Evolutionary conservation across 208 protist genomes (phyloP).

Genomic region (Crithidia expoeki): DNA sequence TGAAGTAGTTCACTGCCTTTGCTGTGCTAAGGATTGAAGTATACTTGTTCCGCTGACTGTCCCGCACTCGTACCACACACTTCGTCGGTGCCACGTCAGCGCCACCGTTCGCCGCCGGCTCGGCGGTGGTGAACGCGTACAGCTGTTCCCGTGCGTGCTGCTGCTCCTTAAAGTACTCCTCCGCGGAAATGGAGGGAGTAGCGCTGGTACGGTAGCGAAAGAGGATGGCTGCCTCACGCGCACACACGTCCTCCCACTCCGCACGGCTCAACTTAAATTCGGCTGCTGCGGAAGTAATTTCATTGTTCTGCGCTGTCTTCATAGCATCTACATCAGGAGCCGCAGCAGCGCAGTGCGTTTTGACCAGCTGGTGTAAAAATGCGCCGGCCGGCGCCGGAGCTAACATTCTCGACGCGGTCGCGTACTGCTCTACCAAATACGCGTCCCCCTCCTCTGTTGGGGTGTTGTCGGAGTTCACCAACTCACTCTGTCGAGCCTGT

Average conservation of each 20-base stretch:
- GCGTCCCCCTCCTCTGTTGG: constrained; percentile 57
- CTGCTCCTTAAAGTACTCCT: constrained; percentile 31
- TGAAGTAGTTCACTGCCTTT: constrained; percentile 82
- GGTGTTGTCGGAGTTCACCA: constrained; percentile 30
- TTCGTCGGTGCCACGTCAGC: constrained; percentile 46
- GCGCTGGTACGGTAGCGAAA: constrained; percentile 42
- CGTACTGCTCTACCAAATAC: constrained; percentile 83
- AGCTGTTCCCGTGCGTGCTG: constrained; percentile 25
- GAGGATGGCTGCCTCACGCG: constrained; percentile 53
- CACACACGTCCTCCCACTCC: constrained; percentile 50
- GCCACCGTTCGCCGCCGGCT: constrained; percentile 9
- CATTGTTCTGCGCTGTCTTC: background rate
- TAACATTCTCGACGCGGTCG: constrained; percentile 59
- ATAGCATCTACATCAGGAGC: background rate
- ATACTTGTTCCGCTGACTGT: constrained; percentile 66
- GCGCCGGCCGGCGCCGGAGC: constrained; percentile 11
- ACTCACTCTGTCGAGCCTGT: constrained; percentile 55
- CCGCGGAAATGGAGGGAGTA: constrained; percentile 11
- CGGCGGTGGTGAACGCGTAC: constrained; percentile 37
- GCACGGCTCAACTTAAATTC: constrained; percentile 15
- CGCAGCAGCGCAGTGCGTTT: constrained; percentile 18
- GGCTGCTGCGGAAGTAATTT: too few species aligned
- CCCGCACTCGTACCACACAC: constrained; percentile 76
- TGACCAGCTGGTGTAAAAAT: constrained; percentile 42
- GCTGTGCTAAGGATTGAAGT: constrained; percentile 54